Conservation (phyloP, 495 filamentous ascomycete genomes). For the Neurospora sp. region DNA sequence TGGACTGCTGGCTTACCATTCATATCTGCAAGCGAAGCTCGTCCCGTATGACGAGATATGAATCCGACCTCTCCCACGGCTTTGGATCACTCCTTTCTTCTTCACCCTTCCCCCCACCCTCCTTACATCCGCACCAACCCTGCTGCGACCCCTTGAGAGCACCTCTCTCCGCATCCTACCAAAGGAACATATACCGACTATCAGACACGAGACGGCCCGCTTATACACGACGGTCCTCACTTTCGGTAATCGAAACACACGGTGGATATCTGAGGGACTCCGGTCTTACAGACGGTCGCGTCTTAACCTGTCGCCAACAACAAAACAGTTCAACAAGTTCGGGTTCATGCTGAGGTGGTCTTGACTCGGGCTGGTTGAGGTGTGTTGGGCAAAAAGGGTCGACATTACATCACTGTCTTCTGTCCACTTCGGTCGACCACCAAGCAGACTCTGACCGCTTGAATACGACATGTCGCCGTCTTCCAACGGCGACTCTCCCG, state of each 20-base stretch:
- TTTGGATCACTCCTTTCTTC: constrained; percentile 14
- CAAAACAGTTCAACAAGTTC: background rate
- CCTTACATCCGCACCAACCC: background rate
- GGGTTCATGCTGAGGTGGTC: background rate
- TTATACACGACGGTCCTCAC: background rate
- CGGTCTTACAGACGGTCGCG: background rate
- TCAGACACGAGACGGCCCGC: background rate
- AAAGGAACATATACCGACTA: background rate
- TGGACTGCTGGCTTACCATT: background rate
- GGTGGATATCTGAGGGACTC: background rate
- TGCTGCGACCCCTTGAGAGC: background rate
- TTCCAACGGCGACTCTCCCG: constrained; percentile 41
- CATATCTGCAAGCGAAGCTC: constrained; percentile 8
- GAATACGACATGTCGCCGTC: constrained; percentile 35
- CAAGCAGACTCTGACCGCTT: background rate
- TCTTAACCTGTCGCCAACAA: background rate
- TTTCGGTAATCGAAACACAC: background rate
- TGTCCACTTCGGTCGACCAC: background rate
- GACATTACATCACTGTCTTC: background rate
- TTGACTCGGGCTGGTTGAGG: background rate
- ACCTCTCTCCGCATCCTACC: background rate
- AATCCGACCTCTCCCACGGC: constrained; percentile 21
- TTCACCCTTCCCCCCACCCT: constrained; percentile 4
- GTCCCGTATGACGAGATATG: constrained; percentile 19
- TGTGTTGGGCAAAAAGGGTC: background rate